Conservation (phyloP, 2,329 filamentous ascomycete genomes). For the Fusarium miscanthi region DNA sequence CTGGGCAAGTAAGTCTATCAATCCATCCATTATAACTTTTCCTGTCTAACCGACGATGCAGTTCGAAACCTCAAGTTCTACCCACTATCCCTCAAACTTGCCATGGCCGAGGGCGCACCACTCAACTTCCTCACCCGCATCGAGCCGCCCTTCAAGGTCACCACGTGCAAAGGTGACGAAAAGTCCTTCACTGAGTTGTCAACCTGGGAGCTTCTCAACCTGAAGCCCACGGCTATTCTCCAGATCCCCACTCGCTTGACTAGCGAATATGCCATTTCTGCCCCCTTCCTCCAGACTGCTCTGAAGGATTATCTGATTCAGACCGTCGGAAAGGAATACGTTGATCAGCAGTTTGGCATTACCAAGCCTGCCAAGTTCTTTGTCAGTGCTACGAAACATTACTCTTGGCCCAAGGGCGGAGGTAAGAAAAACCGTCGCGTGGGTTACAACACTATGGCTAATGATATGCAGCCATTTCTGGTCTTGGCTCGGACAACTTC, state of each 20-base stretch:
- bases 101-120: neutral
- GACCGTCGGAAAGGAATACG: neutral
- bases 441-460: neutral
- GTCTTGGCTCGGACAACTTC: neutral
- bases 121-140: neutral
- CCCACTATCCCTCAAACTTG: neutral
- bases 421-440: neutral
- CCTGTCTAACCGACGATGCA: fast-evolving
- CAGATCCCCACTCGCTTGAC: neutral
- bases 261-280: neutral
- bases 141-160: neutral
- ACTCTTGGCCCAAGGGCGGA: neutral
- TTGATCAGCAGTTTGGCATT: neutral
- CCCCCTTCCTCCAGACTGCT: neutral
- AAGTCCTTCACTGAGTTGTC: neutral
- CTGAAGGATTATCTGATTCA: neutral
- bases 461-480: neutral
- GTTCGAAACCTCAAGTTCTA: slow-evolving; percentile 7
- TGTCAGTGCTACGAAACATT: slow-evolving; percentile 1
- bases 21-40: fast-evolving
- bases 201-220: neutral
- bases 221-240: neutral
- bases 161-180: neutral
- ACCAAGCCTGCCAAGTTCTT: slow-evolving; percentile 2
- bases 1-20: neutral